Evolutionary conservation across 345 rosid genomes (phyloP).

Genomic region (Gossypium stocksii): DNA sequence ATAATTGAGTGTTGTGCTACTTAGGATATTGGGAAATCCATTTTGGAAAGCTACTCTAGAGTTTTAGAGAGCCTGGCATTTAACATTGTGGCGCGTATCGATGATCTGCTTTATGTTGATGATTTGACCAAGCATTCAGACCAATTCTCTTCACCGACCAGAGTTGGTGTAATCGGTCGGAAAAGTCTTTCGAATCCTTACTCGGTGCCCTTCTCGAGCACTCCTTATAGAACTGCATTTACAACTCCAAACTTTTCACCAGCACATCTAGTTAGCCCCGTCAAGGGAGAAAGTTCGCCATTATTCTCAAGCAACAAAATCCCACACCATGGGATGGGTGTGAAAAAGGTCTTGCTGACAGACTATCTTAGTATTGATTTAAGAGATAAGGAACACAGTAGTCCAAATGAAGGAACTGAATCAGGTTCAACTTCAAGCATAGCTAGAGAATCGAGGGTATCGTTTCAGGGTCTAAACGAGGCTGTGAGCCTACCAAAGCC

Average conservation of each 20-base stretch:
- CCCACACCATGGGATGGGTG: constrained; percentile 50
- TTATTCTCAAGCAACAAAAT: constrained; percentile 40
- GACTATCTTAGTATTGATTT: constrained; percentile 54
- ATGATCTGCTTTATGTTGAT: constrained; percentile 81
- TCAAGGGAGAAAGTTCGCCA: constrained; percentile 54
- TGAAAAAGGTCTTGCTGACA: constrained; percentile 59
- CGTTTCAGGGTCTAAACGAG: constrained; percentile 34
- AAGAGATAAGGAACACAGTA: constrained; percentile 37
- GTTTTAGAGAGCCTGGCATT: constrained; percentile 92
- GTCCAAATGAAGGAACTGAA: constrained; percentile 22
- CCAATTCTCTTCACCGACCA: constrained; percentile 45
- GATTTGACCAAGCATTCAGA: constrained; percentile 77
- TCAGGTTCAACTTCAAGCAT: background rate
- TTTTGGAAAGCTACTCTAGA: constrained; percentile 87
- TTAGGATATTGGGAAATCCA: constrained; percentile 95
- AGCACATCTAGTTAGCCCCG: constrained; percentile 35
- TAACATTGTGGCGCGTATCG: constrained; percentile 84
- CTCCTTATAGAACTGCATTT: constrained; percentile 57
- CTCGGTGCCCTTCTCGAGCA: constrained; percentile 37
- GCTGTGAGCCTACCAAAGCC: constrained; percentile 16
- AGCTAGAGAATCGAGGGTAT: constrained; percentile 23
- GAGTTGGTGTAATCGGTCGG: constrained; percentile 43
- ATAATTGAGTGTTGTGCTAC: background rate
- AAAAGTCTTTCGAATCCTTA: constrained; percentile 51
- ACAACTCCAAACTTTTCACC: constrained; percentile 81